Base-by-base conservation (phyloP, 345 rosid species). In the Laguncularia racemosa region DNA sequence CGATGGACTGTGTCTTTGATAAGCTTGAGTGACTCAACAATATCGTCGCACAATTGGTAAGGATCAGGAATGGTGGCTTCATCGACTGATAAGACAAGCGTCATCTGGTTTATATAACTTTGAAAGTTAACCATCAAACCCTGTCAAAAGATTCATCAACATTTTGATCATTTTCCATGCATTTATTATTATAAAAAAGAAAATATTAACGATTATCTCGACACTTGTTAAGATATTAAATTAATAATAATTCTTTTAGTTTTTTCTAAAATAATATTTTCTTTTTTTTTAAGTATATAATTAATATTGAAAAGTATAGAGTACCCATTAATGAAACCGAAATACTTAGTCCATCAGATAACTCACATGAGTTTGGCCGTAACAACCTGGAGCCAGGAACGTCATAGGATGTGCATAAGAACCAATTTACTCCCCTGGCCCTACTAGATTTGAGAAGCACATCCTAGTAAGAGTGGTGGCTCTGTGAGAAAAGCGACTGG, bases 81-180 rank as follows among this genome's bases (percentile, higher is more conserved):
- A 19, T 79, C 76, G 13, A 54, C 78, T 16, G 76, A 73, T n/a
- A 75, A 14, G 21, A 73, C 74, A 0, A 76, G 55, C 1, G 57
- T 70, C 78, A 73, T 65, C 65, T 76, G 70, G 55, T 79, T 48
- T 2, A 46, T 55, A 20, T 76, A 73, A 16, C 84, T 79, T 52
- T 63, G 72, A 57, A 73, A 68, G 57, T 79, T 68, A 16, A 79
- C 62, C 77, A 76, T 69, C 60, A 80, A 44, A 9, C 65, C 79
- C 81, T 80, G 68, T 62, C 46, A 18, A 44, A 12, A 13, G 44
- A 16, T 44, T 50, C 52, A 20, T 58, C 44, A 6, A 14, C 15
- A 51, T 17, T 19, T 19, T 2, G 3, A 19, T 18, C 7, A 14
- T 14, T 10, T 14, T 48, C 44, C 44, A n/a, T n/a, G n/a, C n/a